Base-by-base conservation (phyloP, 2,329 filamentous ascomycete genomes). In the Alternaria postmessia region DNA sequence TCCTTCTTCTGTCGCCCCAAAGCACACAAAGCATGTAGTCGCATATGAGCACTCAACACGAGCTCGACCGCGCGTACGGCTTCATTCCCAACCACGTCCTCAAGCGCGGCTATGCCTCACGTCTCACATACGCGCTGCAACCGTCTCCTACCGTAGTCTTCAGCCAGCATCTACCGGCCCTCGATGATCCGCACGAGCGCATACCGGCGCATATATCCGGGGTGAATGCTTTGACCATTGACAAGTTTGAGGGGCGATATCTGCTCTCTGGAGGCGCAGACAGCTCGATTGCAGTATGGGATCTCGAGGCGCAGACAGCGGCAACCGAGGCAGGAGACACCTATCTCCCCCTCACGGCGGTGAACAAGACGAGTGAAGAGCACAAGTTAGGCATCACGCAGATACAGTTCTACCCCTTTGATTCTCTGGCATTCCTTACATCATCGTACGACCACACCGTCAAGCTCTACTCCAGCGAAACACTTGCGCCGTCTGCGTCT, bases 251-350 rank as follows among this genome's bases (percentile, higher is more conserved):
- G 64, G 92, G 91, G 3, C 84, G 88, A 73, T 88, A 91, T 66
- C 84, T 97, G 63, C 79, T 97, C 2, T 96, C 94, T 0, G 94
- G 92, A 4, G 93, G 94, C 30, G 90, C 92, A 5, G 93, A 97
- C 74, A 92, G 91, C 9, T 91, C 91, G 1, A 88, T 97, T 72
- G 91, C 89, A 67, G 81, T 97, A 46, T 97, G 94, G 94, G 90
- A 97, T 78, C 85, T 97, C 7, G 91, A 96, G 12, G 62, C 63
- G 44, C 51, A 68, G 44, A 61, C 63, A 4, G 46, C 46, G 20
- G 54, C 41, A 44, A 64, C 65, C 7, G 63, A 70, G 32, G 67
- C 59, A 3, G 66, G 63, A 36, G 52, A 66, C 9, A 61, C 65
- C 11, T 61, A 68, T 43, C 75, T 42, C 69, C 80, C 56, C 18